phyloP scores from a whole-genome alignment of 164 flowering plant species.

The Vitis rotundifolia region DNA sequence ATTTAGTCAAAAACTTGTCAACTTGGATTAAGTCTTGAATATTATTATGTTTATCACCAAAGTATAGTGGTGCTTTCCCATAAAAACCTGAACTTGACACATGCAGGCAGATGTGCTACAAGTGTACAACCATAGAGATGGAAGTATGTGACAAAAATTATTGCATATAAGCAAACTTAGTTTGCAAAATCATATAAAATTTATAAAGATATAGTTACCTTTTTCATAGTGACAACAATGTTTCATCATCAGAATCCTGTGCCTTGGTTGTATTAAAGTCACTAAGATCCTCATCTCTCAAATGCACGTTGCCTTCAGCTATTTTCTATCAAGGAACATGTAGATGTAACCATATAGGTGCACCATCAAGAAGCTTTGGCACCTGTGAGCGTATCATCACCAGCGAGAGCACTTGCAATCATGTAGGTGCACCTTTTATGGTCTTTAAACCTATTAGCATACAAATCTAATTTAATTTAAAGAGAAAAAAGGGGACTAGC shows the following conservation, averaged over 20 bases:
- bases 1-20: too few relatives aligned
- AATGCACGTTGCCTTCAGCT: constrained; percentile 21
- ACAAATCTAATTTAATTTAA: constrained; percentile 1
- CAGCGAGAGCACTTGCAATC: constrained; percentile 83
- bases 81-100: too few relatives aligned
- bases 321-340: constrained; percentile 39
- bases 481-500: not conserved
- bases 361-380: constrained; percentile 48
- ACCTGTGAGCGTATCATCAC: constrained; percentile 53
- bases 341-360: constrained; percentile 29
- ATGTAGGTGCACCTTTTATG: constrained; percentile 74
- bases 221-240: constrained; percentile 45
- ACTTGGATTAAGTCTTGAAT: too few relatives aligned
- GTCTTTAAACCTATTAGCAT: constrained; percentile 67
- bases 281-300: constrained; percentile 35
- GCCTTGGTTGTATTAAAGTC: constrained; percentile 24
- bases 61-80: too few relatives aligned
- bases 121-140: too few relatives aligned
- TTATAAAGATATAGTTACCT: constrained; percentile 18
- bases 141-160: too few relatives aligned
- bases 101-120: too few relatives aligned
- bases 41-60: too few relatives aligned
- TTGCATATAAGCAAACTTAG: too few relatives aligned
- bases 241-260: constrained; percentile 60
- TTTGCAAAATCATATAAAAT: too few relatives aligned